A percentile compares a stretch with the other conserved stretches of the same genome.
Conservation (phyloP, 1,139 yeast species). For the Diutina neorugosa region DNA sequence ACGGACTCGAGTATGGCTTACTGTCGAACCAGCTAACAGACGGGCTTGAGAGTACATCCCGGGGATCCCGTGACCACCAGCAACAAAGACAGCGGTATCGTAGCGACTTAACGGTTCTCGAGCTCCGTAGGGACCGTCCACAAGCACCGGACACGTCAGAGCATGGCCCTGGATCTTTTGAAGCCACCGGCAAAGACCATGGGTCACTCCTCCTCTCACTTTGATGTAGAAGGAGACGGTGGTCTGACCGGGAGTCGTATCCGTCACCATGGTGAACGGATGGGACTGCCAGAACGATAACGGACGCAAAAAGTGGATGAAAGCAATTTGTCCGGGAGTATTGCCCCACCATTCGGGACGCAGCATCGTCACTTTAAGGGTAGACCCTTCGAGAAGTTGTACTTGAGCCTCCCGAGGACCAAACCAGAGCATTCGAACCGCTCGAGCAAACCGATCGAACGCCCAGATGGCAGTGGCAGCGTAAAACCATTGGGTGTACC, state of each 20-base stretch:
- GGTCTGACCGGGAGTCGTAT: slow-evolving; percentile 5
- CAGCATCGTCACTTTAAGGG: slow-evolving; percentile 29
- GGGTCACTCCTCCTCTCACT: slow-evolving; percentile 9
- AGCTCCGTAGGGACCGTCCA: slow-evolving; percentile 11
- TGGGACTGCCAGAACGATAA: slow-evolving; percentile 10
- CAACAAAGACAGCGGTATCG: slow-evolving; percentile 25
- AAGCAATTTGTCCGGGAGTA: slow-evolving; percentile 9
- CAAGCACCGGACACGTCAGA: slow-evolving; percentile 9
- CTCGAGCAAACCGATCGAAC: slow-evolving; percentile 7
- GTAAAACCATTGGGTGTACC: slow-evolving; percentile 16
- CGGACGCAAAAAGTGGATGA: slow-evolving; percentile 7
- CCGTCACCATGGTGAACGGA: slow-evolving; percentile 12
- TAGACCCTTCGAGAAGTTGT: slow-evolving; percentile 33
- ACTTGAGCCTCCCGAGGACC: slow-evolving; percentile 27
- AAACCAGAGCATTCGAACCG: slow-evolving; percentile 7
- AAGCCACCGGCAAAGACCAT: slow-evolving; percentile 12
- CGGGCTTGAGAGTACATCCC: slow-evolving; percentile 10
- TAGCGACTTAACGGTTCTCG: slow-evolving; percentile 18
- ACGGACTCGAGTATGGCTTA: slow-evolving; percentile 12
- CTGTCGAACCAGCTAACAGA: neutral
- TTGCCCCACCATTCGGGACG: slow-evolving; percentile 17
- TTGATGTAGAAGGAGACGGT: slow-evolving; percentile 8
- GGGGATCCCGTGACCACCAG: slow-evolving; percentile 18
- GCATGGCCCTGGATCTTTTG: slow-evolving; percentile 15
- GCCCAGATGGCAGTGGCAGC: slow-evolving; percentile 7